Evolutionary conservation across 2,329 filamentous ascomycete species (phyloP).

Genomic region (Fusarium sp.): DNA sequence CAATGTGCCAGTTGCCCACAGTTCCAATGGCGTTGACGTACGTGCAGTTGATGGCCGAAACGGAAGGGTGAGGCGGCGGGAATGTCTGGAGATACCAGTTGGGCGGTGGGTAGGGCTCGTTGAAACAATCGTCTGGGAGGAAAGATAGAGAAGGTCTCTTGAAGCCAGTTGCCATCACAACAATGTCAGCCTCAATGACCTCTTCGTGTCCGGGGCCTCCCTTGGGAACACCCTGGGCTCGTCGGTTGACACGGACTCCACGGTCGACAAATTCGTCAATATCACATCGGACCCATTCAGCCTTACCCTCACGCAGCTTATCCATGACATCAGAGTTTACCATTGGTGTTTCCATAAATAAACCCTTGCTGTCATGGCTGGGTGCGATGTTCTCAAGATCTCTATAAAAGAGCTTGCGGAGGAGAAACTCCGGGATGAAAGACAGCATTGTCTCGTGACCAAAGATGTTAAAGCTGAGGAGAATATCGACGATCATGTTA

Average conservation of each 20-base stretch:
- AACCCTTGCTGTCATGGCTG: constrained; percentile 64
- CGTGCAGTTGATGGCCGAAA: constrained; percentile 85
- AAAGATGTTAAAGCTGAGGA: constrained; percentile 82
- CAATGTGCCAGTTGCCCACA: constrained; percentile 84
- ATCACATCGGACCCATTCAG: constrained; percentile 84
- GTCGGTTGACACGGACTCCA: constrained; percentile 77
- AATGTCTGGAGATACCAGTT: constrained; percentile 93
- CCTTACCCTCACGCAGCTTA: constrained; percentile 76
- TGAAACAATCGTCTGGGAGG: constrained; percentile 77
- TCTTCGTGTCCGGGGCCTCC: constrained; percentile 76
- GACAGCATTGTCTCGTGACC: constrained; percentile 80
- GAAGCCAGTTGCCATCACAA: constrained; percentile 87
- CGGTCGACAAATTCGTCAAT: constrained; percentile 72
- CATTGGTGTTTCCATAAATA: constrained; percentile 90
- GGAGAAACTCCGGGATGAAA: constrained; percentile 80
- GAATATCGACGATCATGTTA: constrained; percentile 77
- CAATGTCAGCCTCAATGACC: constrained; percentile 77
- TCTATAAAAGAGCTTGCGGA: constrained; percentile 84
- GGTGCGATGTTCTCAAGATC: constrained; percentile 81
- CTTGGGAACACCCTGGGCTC: constrained; percentile 77
- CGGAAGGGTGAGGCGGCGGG: constrained; percentile 76
- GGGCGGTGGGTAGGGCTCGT: constrained; percentile 78
- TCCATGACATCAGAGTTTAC: constrained; percentile 85
- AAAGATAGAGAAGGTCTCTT: constrained; percentile 78
- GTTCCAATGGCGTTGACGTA: constrained; percentile 85